Evolutionary conservation across 352 stramenopile species (phyloP).

Genomic region (Pythium utonaiense): DNA sequence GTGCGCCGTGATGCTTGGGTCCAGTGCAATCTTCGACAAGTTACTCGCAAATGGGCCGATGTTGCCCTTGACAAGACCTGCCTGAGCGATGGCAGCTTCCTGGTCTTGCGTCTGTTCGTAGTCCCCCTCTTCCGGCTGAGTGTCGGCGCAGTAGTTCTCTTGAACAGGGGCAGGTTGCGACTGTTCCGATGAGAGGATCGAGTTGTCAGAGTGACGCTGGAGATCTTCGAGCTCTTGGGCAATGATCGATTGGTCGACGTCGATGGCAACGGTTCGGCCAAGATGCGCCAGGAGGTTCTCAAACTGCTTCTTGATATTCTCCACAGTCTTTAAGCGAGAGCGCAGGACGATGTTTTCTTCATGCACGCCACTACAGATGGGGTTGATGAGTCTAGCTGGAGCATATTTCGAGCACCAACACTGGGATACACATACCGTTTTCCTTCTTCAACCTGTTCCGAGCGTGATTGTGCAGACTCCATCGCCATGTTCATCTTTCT

Average conservation of each 20-base stretch:
- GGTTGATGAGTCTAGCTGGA: not conserved
- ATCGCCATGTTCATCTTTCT: slow-evolving; percentile 13
- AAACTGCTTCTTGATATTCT: slow-evolving; percentile 8
- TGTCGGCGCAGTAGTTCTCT: slow-evolving; percentile 21
- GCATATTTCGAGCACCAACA: no score
- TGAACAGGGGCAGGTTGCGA: slow-evolving; percentile 24
- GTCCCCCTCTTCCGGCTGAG: slow-evolving; percentile 16
- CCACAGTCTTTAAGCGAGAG: not conserved
- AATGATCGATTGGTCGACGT: slow-evolving; percentile 21
- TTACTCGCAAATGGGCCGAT: slow-evolving; percentile 11
- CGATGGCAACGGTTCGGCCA: not conserved
- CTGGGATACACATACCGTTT: slow-evolving; percentile 20
- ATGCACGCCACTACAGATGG: slow-evolving; percentile 5
- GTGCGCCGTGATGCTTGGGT: slow-evolving; percentile 9
- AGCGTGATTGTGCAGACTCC: slow-evolving; percentile 16
- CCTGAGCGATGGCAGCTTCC: slow-evolving; percentile 1
- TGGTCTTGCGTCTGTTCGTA: slow-evolving; percentile 24
- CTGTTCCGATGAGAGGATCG: slow-evolving; percentile 24
- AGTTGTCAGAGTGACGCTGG: slow-evolving; percentile 10
- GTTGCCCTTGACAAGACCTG: not conserved
- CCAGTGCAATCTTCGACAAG: slow-evolving; percentile 2
- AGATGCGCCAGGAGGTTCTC: not conserved
- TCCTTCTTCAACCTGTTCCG: slow-evolving; percentile 17
- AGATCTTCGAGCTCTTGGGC: slow-evolving; percentile 16
- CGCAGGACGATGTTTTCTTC: slow-evolving; percentile 20